These are phyloP conservation scores for Acephala macrosclerotiorum DNA, from an alignment of 2,329 filamentous ascomycete genomes.

Conservation along the genomic window DNA sequence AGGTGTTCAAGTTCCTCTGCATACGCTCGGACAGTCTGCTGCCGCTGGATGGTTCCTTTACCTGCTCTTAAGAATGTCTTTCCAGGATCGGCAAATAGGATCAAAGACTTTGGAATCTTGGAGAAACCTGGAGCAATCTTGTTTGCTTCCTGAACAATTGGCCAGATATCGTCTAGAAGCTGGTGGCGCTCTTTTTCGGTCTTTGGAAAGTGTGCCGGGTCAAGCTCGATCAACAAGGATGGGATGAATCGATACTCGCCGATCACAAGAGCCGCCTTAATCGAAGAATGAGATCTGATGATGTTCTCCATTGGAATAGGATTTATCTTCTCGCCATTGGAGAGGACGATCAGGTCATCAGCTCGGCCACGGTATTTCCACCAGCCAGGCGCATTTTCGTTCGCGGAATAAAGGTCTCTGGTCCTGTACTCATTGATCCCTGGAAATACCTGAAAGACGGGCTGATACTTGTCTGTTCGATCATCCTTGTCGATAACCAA, in stretches of 20 bases:
- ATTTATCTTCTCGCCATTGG: constrained; percentile 27
- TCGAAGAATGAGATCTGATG: constrained; percentile 45
- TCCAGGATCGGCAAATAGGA: constrained; percentile 42
- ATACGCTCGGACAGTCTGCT: constrained; percentile 42
- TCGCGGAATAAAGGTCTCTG: constrained; percentile 48
- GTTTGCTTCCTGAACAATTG: constrained; percentile 45
- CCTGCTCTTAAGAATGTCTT: constrained; percentile 47
- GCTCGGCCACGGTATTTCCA: constrained; percentile 32
- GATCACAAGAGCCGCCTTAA: constrained; percentile 34
- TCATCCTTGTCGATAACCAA: constrained; percentile 34
- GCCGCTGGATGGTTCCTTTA: constrained; percentile 49
- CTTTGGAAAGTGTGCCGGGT: not conserved
- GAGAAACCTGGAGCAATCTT: constrained; percentile 39
- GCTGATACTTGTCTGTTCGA: constrained; percentile 33
- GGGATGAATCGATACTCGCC: constrained; percentile 20
- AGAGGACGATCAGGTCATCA: constrained; percentile 27
- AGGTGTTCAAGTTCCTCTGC: constrained; percentile 44
- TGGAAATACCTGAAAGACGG: constrained; percentile 47
- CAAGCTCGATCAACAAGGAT: constrained; percentile 25
- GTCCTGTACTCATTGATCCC: constrained; percentile 45
- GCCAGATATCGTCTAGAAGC: constrained; percentile 43
- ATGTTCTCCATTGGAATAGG: constrained; percentile 44
- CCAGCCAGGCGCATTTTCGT: constrained; percentile 45
- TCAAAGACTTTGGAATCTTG: constrained; percentile 39
- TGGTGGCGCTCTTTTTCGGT: constrained; percentile 16